Evolutionary conservation across 1,284 basidiomycete species (phyloP).

Genomic region (Peniophora sp.): DNA sequence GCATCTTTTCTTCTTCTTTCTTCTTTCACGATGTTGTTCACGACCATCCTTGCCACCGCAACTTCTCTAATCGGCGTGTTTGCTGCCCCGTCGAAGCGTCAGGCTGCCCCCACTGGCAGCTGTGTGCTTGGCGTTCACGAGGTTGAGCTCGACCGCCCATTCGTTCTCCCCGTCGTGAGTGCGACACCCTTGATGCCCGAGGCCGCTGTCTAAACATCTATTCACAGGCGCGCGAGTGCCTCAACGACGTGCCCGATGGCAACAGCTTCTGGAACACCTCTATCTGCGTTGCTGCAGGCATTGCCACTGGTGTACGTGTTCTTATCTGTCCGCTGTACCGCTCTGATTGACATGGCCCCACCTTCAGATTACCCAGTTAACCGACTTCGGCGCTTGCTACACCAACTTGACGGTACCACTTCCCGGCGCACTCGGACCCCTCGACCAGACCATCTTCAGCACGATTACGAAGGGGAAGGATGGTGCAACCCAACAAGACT

Average conservation of each 20-base stretch:
- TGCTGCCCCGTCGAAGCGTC: not conserved
- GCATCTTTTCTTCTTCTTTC: no score
- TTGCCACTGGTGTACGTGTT: not conserved
- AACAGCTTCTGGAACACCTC: not conserved
- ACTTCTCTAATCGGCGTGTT: no score
- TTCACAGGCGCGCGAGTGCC: not conserved
- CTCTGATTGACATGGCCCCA: not conserved
- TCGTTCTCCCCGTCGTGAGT: not conserved
- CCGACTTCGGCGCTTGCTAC: not conserved
- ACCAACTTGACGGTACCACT: not conserved
- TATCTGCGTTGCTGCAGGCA: not conserved
- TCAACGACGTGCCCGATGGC: not conserved
- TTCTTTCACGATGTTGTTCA: no score
- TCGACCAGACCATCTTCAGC: not conserved
- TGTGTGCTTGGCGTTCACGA: not conserved
- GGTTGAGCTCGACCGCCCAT: not conserved
- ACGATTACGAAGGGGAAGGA: slow-evolving; percentile 6
- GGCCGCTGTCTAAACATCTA: not conserved
- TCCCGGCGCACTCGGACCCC: not conserved
- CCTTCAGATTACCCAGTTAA: not conserved
- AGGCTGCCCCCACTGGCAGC: not conserved
- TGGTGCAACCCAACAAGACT: slow-evolving; percentile 18
- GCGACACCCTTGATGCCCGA: not conserved
- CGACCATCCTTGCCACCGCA: no score
- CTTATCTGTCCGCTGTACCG: not conserved